Base-by-base conservation (phyloP, 306 rosid species). In the Medicago arabica region DNA sequence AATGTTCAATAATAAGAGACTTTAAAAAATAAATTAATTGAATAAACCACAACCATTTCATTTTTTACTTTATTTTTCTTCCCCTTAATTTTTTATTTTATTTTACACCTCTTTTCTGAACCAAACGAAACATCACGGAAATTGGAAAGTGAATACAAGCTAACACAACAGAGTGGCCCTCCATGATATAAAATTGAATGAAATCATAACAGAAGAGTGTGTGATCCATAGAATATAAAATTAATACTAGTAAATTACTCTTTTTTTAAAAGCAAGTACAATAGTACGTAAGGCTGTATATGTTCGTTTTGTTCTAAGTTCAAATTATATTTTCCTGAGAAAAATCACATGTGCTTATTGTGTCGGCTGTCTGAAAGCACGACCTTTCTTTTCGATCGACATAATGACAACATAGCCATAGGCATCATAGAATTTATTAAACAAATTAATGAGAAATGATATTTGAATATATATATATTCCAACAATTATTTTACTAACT, bases 321-420 rank as follows among this genome's bases (percentile, higher is more conserved):
- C n/a, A 3, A 5, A 4, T 31, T 3, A 34, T 34, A 4, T 34
- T 34, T 11, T 44, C 4, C 0, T 44, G n/a, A 44, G n/a, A 44
- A 47, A 47, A 62, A 5, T 34, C 11, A 40, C 86, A 82, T 77
- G 83, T 84, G 85, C 62, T 16, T 78, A 58, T 71, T 40, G 17
- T 69, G 74, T 79, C 74, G 77, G 81, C 36, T 60, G 78, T 36
- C 43, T 78, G 63, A 14, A 15, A 46, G 36, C 55, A 60, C 23
- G 3, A 31, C 11, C 14, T 36, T 66, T 49, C 60, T 43, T 21
- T 57, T 21, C 8, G 8, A 59, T 62, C 54, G 15, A 13, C 53
- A 44, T 68, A 5, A 28, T 44, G 41, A 31, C 53, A 31, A 77
- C 58, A 68, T 14, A 44, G 43, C 28, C 21, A 23, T 14, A 44